A percentile compares a stretch with the other conserved stretches of the same genome.
Conservation (phyloP, 805 yeast genomes). For the Trichomonascus vanleenenianus region DNA sequence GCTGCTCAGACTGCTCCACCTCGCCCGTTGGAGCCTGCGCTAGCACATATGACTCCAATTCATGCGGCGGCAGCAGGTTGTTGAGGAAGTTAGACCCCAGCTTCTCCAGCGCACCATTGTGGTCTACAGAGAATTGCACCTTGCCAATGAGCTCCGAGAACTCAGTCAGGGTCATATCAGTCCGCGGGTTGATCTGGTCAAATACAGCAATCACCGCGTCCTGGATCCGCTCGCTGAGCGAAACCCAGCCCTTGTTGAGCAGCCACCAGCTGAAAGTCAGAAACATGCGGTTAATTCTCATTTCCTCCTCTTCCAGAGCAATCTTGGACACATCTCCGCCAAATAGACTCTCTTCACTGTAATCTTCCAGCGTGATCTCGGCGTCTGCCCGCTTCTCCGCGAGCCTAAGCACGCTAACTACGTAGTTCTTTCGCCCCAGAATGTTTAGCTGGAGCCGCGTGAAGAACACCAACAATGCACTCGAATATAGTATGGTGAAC, state of each 20-base stretch:
- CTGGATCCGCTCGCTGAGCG: conserved; percentile 46
- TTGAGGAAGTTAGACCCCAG: conserved; percentile 22
- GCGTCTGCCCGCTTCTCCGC: conserved; percentile 37
- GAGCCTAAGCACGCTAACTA: conserved; percentile 66
- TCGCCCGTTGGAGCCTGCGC: conserved; percentile 36
- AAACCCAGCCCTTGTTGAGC: conserved; percentile 74
- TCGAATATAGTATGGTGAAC: conserved; percentile 60
- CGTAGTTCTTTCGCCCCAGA: conserved; percentile 76
- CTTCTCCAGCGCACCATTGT: conserved; percentile 7
- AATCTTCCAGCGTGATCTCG: conserved; percentile 16
- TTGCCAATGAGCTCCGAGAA: conserved; percentile 35
- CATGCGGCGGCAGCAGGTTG: conserved; percentile 43
- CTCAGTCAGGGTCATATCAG: conserved; percentile 57
- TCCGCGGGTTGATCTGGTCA: conserved; percentile 58
- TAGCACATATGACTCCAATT: conserved; percentile 45
- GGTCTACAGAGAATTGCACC: conserved; percentile 32
- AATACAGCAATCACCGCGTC: conserved; percentile 53
- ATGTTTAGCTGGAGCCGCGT: conserved; percentile 83
- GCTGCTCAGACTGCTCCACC: conserved; percentile 12
- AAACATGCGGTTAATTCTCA: conserved; percentile 61
- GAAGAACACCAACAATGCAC: conserved; percentile 63
- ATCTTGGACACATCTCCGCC: conserved; percentile 17
- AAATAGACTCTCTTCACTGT: conserved; percentile 18
- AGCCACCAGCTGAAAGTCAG: conserved; percentile 92
- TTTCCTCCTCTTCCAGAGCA: conserved; percentile 21